These are phyloP conservation scores for Tetragonia tetragonoides DNA, from an alignment of 148 eudicot species.

Conservation along the genomic window DNA sequence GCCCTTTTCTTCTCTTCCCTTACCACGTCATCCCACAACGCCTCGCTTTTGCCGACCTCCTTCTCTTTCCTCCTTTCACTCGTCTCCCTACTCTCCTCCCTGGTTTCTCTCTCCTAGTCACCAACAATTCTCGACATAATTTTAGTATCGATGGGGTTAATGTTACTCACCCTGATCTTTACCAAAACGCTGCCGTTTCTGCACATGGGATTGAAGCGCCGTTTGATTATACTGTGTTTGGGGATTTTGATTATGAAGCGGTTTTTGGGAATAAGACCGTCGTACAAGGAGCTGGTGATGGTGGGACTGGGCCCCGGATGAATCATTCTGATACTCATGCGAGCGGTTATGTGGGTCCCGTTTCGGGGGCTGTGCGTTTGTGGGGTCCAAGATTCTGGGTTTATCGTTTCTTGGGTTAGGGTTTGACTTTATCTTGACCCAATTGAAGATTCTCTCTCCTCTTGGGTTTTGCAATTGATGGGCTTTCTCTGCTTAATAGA, in stretches of 20 bases:
- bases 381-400: no score
- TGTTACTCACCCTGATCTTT: slow-evolving; percentile 4
- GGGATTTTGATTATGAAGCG: neutral
- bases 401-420: no score
- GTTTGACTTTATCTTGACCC: no score
- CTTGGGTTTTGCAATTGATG: no score
- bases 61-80: neutral
- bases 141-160: neutral
- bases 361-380: no score
- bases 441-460: no score
- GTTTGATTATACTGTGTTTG: neutral
- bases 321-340: no score
- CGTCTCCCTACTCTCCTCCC: slow-evolving; percentile 16
- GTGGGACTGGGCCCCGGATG: no score
- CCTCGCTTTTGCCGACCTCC: slow-evolving; percentile 12
- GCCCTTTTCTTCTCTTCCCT: slow-evolving; percentile 2
- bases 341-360: no score
- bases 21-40: slow-evolving; percentile 14
- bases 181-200: slow-evolving; percentile 10
- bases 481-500: no score
- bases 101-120: slow-evolving; percentile 13
- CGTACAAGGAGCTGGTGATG: no score
- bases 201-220: slow-evolving; percentile 8
- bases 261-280: neutral
- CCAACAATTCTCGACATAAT: neutral